These are phyloP conservation scores for Suhomyces canberraensis DNA, from an alignment of 805 yeast species.

Conservation along the genomic window DNA sequence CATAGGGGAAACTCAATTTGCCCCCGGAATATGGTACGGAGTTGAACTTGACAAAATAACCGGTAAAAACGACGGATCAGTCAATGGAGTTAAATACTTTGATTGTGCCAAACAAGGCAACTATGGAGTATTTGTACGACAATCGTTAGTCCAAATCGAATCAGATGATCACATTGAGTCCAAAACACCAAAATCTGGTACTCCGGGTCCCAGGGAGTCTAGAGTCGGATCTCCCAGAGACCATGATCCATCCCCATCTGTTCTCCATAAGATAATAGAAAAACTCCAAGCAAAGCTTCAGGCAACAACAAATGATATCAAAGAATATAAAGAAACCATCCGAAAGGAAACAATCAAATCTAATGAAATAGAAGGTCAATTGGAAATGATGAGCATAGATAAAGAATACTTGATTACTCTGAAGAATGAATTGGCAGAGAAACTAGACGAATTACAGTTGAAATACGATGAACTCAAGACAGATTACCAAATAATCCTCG, in stretches of 20 bases:
- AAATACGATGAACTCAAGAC: conserved; percentile 28
- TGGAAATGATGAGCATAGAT: conserved; percentile 40
- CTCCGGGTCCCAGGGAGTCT: neutral
- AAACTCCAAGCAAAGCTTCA: conserved; percentile 48
- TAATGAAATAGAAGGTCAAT: conserved; percentile 15
- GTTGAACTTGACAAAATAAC: conserved; percentile 37
- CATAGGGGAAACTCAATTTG: conserved; percentile 55
- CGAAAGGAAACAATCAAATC: conserved; percentile 2
- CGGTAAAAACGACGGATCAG: conserved; percentile 52
- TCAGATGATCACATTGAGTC: neutral
- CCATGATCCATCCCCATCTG: conserved; percentile 1
- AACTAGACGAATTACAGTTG: conserved; percentile 21
- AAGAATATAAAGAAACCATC: conserved; percentile 17
- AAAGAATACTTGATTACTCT: conserved; percentile 39
- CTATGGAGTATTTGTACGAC: conserved; percentile 51
- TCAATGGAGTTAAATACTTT: conserved; percentile 44
- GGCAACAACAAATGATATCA: conserved; percentile 23
- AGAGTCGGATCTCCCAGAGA: neutral
- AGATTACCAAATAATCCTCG: conserved; percentile 31
- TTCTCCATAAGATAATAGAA: conserved; percentile 27
- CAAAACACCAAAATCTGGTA: neutral
- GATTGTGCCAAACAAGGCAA: conserved; percentile 27
- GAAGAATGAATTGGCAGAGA: conserved; percentile 25
- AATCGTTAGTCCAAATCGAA: conserved; percentile 22
- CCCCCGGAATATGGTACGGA: conserved; percentile 56